Conservation (phyloP, 2,329 filamentous ascomycete species). For the Boeremia exigua region DNA sequence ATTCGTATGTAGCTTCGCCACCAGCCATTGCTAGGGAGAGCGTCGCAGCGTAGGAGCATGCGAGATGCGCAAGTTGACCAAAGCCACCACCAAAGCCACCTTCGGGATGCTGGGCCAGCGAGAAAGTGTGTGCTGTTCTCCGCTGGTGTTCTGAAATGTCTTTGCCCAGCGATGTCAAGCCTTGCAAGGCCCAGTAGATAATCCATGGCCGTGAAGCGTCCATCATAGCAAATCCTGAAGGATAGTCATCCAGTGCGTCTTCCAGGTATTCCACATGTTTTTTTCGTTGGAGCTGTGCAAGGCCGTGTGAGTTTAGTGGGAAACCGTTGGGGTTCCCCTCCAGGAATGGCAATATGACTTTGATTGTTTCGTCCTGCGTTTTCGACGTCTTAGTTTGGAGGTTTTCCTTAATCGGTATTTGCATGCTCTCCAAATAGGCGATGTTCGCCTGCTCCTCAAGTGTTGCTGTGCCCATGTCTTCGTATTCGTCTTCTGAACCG, state of each 20-base stretch:
- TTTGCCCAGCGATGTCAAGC: slow-evolving; percentile 76
- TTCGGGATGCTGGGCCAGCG: slow-evolving; percentile 77
- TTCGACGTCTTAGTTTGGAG: slow-evolving; percentile 72
- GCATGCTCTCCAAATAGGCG: slow-evolving; percentile 38
- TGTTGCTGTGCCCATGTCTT: slow-evolving; percentile 44
- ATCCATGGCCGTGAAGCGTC: slow-evolving; percentile 94
- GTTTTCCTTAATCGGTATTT: slow-evolving; percentile 66
- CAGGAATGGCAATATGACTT: slow-evolving; percentile 73
- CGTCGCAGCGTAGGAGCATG: slow-evolving; percentile 84
- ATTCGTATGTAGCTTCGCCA: slow-evolving; percentile 72
- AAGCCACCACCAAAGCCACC: slow-evolving; percentile 96
- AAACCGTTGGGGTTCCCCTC: slow-evolving; percentile 58
- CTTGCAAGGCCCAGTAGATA: slow-evolving; percentile 88
- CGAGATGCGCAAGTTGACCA: slow-evolving; percentile 86
- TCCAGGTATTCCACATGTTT: slow-evolving; percentile 68
- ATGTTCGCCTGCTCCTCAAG: slow-evolving; percentile 38
- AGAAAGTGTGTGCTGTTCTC: slow-evolving; percentile 74
- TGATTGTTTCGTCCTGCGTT: slow-evolving; percentile 71
- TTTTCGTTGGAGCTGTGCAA: slow-evolving; percentile 74
- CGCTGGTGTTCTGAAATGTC: slow-evolving; percentile 71
- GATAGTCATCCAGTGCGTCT: slow-evolving; percentile 64
- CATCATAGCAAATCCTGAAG: slow-evolving; percentile 71
- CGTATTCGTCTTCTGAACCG: slow-evolving; percentile 37
- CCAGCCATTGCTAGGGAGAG: slow-evolving; percentile 81
- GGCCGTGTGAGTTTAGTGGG: slow-evolving; percentile 70